Evolutionary conservation across 768 basidiomycete species (phyloP).

Genomic region (Ephemerocybe angulata): DNA sequence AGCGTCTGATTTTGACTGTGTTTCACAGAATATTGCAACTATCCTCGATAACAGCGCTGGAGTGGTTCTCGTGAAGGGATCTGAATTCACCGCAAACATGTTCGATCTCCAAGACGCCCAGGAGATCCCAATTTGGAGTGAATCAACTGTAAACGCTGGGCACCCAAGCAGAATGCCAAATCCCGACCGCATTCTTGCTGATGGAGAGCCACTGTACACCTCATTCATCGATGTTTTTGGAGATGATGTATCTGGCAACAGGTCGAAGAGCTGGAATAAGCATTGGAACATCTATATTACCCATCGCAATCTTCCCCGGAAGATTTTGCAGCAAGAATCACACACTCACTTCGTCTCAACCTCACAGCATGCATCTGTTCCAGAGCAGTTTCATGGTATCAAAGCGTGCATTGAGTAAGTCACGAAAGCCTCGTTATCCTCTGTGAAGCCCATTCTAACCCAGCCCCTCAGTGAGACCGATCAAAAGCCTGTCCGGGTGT

Average conservation of each 20-base stretch:
- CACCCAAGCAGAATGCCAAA: conserved; percentile 30
- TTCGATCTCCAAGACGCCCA: conserved; percentile 14
- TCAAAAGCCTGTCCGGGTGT: conserved; percentile 27
- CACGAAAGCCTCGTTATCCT: not conserved
- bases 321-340: conserved; percentile 33
- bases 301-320: conserved; percentile 32
- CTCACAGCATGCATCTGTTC: conserved; percentile 31
- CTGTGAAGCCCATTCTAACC: not conserved
- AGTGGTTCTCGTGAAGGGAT: conserved; percentile 12
- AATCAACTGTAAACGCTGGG: conserved; percentile 13
- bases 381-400: conserved; percentile 36
- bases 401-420: conserved; percentile 31
- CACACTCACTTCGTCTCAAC: conserved; percentile 38
- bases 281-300: conserved; percentile 40
- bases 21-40: conserved; percentile 5
- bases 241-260: conserved; percentile 44
- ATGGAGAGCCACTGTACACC: conserved; percentile 28
- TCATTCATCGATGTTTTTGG: conserved; percentile 31
- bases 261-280: conserved; percentile 43
- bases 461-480: conserved; percentile 26
- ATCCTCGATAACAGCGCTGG: conserved; percentile 14
- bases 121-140: conserved; percentile 21
- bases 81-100: conserved; percentile 17
- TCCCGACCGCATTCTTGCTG: conserved; percentile 25
- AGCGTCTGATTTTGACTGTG: not conserved